phyloP scores from a whole-genome alignment of 1,284 basidiomycete genomes.

The Microstroma glucosiphilum region DNA sequence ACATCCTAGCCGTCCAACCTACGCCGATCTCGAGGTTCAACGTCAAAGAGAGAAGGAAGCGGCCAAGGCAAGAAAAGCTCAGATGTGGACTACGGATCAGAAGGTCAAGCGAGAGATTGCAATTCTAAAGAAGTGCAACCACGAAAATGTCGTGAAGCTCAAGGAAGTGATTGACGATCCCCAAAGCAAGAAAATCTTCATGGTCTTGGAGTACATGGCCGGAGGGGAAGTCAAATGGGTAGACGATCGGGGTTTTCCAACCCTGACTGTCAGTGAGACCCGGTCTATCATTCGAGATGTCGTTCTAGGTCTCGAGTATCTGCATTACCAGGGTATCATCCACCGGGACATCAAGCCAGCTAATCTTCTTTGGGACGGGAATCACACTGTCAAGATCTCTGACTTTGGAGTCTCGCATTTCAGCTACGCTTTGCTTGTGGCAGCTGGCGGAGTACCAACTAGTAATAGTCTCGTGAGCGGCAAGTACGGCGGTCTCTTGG shows the following conservation, averaged over 20 bases:
- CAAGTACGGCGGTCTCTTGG: conserved; percentile 60
- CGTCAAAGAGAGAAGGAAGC: conserved; percentile 30
- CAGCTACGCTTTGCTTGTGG: conserved; percentile 62
- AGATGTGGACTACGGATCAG: conserved; percentile 46
- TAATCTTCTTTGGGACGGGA: conserved; percentile 84
- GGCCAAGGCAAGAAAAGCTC: conserved; percentile 27
- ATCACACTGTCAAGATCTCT: conserved; percentile 79
- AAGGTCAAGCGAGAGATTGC: conserved; percentile 65
- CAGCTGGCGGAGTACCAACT: conserved; percentile 37
- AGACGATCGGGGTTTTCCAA: conserved; percentile 55
- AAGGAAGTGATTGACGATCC: conserved; percentile 94
- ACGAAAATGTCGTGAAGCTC: conserved; percentile 83
- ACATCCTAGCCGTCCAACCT: conserved; percentile 11
- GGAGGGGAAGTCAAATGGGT: conserved; percentile 93
- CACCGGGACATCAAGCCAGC: conserved; percentile 99
- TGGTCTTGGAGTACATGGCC: conserved; percentile 94
- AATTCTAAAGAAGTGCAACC: conserved; percentile 86
- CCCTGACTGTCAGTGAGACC: conserved; percentile 74
- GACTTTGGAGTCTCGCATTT: conserved; percentile 97
- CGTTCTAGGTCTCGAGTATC: conserved; percentile 84
- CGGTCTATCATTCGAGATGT: conserved; percentile 84
- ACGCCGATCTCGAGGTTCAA: conserved; percentile 23
- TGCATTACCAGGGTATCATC: conserved; percentile 95
- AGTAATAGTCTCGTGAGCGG: conserved; percentile 28
- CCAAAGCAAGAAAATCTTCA: conserved; percentile 80